phyloP scores from a whole-genome alignment of 768 basidiomycete genomes.

The Phanerochaete carnosa region DNA sequence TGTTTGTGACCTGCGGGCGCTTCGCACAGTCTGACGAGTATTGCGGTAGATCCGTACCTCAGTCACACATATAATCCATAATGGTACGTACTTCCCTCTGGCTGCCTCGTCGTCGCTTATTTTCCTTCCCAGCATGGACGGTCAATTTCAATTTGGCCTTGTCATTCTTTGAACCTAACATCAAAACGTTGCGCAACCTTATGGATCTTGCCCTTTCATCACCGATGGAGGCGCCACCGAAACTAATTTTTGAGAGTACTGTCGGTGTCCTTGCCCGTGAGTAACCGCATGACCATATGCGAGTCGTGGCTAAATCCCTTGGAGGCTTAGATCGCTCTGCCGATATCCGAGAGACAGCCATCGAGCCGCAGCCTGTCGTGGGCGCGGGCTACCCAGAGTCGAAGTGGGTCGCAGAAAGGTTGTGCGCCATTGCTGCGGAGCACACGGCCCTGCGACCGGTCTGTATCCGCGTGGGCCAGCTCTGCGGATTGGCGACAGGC shows the following conservation, averaged over 20 bases:
- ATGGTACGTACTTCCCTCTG: conserved; percentile 20
- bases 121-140: conserved; percentile 26
- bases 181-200: conserved; percentile 29
- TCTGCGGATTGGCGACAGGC: conserved; percentile 34
- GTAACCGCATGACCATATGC: neutral
- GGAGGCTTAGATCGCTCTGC: conserved; percentile 9
- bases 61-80: conserved; percentile 37
- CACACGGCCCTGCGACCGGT: conserved; percentile 23
- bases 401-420: conserved; percentile 29
- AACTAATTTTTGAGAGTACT: conserved; percentile 35
- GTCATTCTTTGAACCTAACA: conserved; percentile 26
- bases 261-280: conserved; percentile 24
- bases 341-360: conserved; percentile 15
- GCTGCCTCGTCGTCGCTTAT: neutral
- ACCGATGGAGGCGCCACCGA: conserved; percentile 22
- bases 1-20: neutral
- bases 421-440: conserved; percentile 17
- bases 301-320: neutral
- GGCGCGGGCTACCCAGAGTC: conserved; percentile 30
- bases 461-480: conserved; percentile 35
- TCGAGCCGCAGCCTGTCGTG: conserved; percentile 17
- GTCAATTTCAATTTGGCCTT: conserved; percentile 33
- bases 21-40: neutral
- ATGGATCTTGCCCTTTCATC: conserved; percentile 36
- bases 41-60: conserved; percentile 22